phyloP scores from a whole-genome alignment of 2,329 filamentous ascomycete genomes.

The Pseudocercospora pini-densiflorae region DNA sequence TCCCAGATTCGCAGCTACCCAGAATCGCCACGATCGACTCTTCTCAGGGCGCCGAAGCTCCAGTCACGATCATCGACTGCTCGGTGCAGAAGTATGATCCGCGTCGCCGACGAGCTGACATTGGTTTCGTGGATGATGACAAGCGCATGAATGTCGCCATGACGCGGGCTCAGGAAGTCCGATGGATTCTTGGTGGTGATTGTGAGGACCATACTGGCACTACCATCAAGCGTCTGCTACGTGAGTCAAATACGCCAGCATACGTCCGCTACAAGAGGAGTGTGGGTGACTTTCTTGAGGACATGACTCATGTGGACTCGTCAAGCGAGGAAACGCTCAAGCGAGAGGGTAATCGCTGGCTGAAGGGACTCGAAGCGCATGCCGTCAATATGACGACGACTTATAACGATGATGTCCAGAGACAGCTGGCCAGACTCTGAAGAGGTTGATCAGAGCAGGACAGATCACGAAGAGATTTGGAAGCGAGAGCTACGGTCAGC shows the following conservation, averaged over 20 bases:
- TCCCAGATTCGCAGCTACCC: constrained; percentile 16
- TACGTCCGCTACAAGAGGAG: constrained; percentile 3
- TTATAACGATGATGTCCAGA: not conserved
- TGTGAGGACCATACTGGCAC: constrained; percentile 14
- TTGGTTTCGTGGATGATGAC: constrained; percentile 25
- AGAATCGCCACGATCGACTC: constrained; percentile 24
- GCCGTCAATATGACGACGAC: not conserved
- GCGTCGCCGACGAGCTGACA: constrained; percentile 5
- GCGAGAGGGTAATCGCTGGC: not conserved
- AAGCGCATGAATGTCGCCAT: constrained; percentile 25
- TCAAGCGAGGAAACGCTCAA: not conserved
- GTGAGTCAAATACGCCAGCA: constrained; percentile 2
- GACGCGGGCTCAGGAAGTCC: constrained; percentile 21
- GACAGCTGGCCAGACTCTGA: not conserved
- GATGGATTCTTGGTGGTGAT: constrained; percentile 23
- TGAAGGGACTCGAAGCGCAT: not conserved
- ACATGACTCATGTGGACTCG: not conserved
- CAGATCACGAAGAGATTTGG: not conserved
- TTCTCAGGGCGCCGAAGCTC: constrained; percentile 23
- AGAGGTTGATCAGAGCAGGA: not conserved
- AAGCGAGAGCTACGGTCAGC: not conserved
- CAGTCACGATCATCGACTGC: constrained; percentile 26
- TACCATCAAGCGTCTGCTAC: not conserved
- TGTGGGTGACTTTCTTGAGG: too few relatives aligned
- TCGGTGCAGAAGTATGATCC: constrained; percentile 18